Evolutionary conservation across 2,329 filamentous ascomycete genomes (phyloP).

Genomic region (Lachnellula arida): DNA sequence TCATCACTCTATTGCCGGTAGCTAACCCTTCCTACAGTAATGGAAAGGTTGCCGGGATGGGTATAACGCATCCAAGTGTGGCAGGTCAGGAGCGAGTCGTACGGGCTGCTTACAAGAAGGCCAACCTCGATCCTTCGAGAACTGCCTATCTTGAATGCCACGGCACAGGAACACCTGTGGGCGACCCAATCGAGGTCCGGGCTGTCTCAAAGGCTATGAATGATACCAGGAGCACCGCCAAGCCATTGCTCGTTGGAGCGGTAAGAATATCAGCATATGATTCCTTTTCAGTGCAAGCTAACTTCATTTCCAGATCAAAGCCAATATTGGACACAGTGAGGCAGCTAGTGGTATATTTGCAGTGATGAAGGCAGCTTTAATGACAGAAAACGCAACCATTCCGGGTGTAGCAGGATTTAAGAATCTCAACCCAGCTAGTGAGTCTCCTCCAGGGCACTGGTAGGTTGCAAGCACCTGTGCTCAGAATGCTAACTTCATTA

Average conservation of each 20-base stretch:
- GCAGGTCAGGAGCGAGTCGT: slow-evolving; percentile 34
- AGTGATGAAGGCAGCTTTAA: slow-evolving; percentile 25
- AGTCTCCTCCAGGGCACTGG: too few relatives aligned
- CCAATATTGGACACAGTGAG: slow-evolving; percentile 24
- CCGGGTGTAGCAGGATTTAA: slow-evolving; percentile 28
- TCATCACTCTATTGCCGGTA: too few relatives aligned
- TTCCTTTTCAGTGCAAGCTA: too few relatives aligned
- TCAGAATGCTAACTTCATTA: too few relatives aligned
- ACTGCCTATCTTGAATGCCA: slow-evolving; percentile 38
- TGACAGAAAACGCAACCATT: slow-evolving; percentile 25
- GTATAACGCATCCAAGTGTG: slow-evolving; percentile 49
- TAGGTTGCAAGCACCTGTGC: too few relatives aligned
- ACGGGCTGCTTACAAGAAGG: not conserved
- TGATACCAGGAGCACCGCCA: not conserved
- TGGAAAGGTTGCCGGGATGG: slow-evolving; percentile 21
- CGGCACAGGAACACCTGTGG: slow-evolving; percentile 28
- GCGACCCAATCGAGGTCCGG: slow-evolving; percentile 40
- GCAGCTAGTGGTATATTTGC: slow-evolving; percentile 24
- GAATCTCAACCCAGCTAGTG: too few relatives aligned
- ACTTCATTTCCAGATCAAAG: slow-evolving; percentile 8
- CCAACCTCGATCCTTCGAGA: not conserved
- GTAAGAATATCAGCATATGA: not conserved
- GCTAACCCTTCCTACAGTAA: not conserved
- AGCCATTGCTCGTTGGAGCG: slow-evolving; percentile 4
- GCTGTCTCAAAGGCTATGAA: slow-evolving; percentile 31